These are phyloP conservation scores for Tilletia indica DNA, from an alignment of 1,284 basidiomycete genomes.

Conservation along the genomic window DNA sequence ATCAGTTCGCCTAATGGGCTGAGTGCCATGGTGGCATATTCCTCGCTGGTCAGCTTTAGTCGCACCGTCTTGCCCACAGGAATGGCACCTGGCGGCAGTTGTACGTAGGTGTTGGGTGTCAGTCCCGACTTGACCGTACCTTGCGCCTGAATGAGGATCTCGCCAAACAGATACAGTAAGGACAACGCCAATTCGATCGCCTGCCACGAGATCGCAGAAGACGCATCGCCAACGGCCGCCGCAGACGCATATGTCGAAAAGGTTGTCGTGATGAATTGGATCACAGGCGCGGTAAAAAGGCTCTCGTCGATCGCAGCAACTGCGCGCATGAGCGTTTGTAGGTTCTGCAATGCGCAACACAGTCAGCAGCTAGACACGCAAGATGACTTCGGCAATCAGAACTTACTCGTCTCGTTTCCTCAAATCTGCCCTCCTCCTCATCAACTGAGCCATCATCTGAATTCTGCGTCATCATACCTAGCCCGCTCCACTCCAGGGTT, in stretches of 20 bases:
- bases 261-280: background rate
- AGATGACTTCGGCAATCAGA: background rate
- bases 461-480: constrained; percentile 69
- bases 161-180: constrained; percentile 88
- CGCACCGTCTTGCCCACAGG: constrained; percentile 39
- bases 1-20: constrained; percentile 89
- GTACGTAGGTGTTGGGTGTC: constrained; percentile 48
- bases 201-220: constrained; percentile 71
- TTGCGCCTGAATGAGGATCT: constrained; percentile 58
- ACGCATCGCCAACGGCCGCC: background rate
- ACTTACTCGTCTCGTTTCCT: constrained; percentile 76
- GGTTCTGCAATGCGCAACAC: constrained; percentile 62
- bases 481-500: constrained; percentile 74
- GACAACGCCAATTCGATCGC: constrained; percentile 89
- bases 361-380: background rate
- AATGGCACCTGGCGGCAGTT: constrained; percentile 32
- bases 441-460: constrained; percentile 65
- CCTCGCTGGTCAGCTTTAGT: constrained; percentile 35
- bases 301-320: constrained; percentile 74
- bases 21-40: constrained; percentile 64
- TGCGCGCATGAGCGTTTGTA: constrained; percentile 78
- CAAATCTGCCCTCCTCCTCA: constrained; percentile 81
- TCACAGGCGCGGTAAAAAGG: background rate
- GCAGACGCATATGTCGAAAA: constrained; percentile 17
- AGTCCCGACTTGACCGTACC: constrained; percentile 49